phyloP scores from a whole-genome alignment of 352 stramenopile genomes.

The Pythium phragmitis region DNA sequence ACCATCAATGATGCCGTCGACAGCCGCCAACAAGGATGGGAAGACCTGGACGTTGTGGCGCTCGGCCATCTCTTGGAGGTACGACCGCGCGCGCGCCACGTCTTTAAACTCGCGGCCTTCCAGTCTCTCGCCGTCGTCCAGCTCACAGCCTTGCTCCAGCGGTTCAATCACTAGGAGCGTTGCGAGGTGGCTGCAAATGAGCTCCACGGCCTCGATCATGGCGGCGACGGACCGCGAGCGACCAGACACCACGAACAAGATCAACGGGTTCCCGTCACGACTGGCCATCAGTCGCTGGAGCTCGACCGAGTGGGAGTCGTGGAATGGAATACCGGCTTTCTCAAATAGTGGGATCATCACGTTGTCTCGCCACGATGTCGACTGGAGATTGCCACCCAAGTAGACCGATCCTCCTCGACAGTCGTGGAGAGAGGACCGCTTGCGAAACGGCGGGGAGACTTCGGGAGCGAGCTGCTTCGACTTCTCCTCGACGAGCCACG shows the following conservation, averaged over 20 bases:
- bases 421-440: slow-evolving; percentile 71
- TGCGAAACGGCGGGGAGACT: slow-evolving; percentile 48
- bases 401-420: slow-evolving; percentile 64
- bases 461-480: slow-evolving; percentile 39
- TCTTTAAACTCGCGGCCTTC: slow-evolving; percentile 77
- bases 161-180: slow-evolving; percentile 80
- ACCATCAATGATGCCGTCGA: slow-evolving; percentile 62
- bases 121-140: slow-evolving; percentile 49
- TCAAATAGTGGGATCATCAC: slow-evolving; percentile 68
- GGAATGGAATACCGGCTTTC: slow-evolving; percentile 58
- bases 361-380: slow-evolving; percentile 74
- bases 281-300: slow-evolving; percentile 40
- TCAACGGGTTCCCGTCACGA: slow-evolving; percentile 28
- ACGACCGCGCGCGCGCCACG: slow-evolving; percentile 65
- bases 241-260: slow-evolving; percentile 80
- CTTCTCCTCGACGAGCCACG: slow-evolving; percentile 50
- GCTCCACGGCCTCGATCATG: slow-evolving; percentile 81
- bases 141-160: slow-evolving; percentile 54
- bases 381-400: slow-evolving; percentile 67
- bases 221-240: slow-evolving; percentile 71
- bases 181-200: slow-evolving; percentile 70
- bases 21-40: slow-evolving; percentile 53
- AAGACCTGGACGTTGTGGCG: slow-evolving; percentile 80
- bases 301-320: slow-evolving; percentile 72
- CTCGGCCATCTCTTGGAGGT: slow-evolving; percentile 83